Conservation (phyloP, 2,329 filamentous ascomycete species). For the Ceratocystis harringtonii region DNA sequence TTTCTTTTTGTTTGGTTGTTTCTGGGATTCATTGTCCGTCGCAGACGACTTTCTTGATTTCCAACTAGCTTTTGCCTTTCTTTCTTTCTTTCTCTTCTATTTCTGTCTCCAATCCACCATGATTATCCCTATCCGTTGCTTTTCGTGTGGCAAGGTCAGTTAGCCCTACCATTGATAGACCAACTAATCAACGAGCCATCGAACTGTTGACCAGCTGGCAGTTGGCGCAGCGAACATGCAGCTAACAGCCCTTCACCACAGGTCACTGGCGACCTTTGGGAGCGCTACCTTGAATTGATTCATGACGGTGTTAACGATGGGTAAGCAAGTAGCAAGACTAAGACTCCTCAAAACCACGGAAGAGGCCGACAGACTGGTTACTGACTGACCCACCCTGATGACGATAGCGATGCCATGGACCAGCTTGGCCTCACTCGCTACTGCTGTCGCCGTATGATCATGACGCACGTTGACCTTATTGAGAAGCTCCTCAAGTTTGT, state of each 20-base stretch:
- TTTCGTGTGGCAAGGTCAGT: constrained; percentile 92
- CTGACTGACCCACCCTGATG: constrained; percentile 20
- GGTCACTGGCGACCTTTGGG: constrained; percentile 97
- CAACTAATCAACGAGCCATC: background rate
- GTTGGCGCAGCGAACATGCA: background rate
- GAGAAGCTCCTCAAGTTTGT: constrained; percentile 91
- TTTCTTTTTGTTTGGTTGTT: background rate
- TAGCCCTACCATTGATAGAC: background rate
- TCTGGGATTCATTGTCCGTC: too few relatives aligned
- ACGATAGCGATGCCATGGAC: constrained; percentile 82
- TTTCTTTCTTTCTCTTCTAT: background rate
- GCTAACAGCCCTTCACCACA: constrained; percentile 30
- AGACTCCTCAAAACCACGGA: background rate
- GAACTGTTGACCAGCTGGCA: background rate
- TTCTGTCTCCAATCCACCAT: constrained; percentile 39
- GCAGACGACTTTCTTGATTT: background rate
- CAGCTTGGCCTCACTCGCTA: constrained; percentile 85
- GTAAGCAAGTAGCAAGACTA: constrained; percentile 31
- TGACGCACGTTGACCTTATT: constrained; percentile 97
- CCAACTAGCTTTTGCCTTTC: background rate
- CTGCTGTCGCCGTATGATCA: constrained; percentile 98
- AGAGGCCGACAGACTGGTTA: background rate
- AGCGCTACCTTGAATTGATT: constrained; percentile 80
- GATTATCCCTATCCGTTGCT: constrained; percentile 98
- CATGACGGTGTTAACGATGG: constrained; percentile 63